Percentiles rank a stretch among this genome's conserved stretches.
Conservation (phyloP, 139 green algal genomes). For the Desmodesmus armatus region DNA sequence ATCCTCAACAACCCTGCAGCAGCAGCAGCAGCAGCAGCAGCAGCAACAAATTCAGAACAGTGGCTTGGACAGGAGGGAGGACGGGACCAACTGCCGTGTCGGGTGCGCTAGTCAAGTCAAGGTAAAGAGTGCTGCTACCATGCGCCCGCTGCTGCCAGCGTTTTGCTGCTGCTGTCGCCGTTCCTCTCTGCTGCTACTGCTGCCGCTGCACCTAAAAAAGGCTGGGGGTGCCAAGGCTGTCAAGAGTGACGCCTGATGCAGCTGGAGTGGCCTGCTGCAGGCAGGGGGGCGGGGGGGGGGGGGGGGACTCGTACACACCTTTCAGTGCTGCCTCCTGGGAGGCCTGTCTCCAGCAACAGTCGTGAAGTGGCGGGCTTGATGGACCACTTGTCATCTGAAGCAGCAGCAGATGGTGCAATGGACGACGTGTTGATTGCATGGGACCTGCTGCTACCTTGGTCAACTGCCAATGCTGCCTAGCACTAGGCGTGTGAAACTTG, state of each 20-base stretch:
- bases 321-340: constrained; percentile 25
- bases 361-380: constrained; percentile 18
- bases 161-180: not conserved
- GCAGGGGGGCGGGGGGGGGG: no score
- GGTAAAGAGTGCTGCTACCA: not conserved
- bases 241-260: no score
- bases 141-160: not conserved
- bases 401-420: not conserved
- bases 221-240: not conserved
- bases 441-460: no score
- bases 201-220: not conserved
- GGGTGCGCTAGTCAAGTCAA: no score
- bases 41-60: not conserved
- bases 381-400: constrained; percentile 26
- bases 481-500: no score
- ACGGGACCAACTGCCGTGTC: no score
- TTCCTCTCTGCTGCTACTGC: constrained; percentile 4
- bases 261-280: not conserved
- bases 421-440: no score
- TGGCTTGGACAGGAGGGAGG: no score
- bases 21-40: not conserved
- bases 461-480: no score
- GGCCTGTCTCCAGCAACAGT: constrained; percentile 11
- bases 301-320: constrained; percentile 18
- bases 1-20: constrained; percentile 18